phyloP scores from a whole-genome alignment of 768 basidiomycete genomes.

The Trametes coccinea region DNA sequence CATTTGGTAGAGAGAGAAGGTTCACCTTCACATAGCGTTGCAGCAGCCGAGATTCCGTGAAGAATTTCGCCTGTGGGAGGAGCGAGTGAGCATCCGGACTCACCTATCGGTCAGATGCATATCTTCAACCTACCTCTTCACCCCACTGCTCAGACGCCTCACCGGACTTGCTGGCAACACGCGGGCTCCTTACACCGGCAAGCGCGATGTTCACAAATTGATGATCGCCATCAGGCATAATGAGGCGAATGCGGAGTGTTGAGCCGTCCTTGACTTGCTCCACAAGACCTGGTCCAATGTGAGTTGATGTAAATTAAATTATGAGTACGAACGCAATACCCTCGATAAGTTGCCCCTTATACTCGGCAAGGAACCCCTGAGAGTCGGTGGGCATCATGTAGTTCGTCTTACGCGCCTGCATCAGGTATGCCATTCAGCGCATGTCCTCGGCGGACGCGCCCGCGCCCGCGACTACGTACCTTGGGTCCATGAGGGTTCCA shows the following conservation, averaged over 20 bases:
- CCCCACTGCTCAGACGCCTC: conserved; percentile 82
- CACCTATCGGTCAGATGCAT: background rate
- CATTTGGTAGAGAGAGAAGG: conserved; percentile 77
- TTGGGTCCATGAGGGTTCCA: conserved; percentile 85
- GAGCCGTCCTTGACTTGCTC: conserved; percentile 94
- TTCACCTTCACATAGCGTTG: conserved; percentile 77
- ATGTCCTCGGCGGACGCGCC: background rate
- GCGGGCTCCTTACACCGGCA: conserved; percentile 79
- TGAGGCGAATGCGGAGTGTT: conserved; percentile 82
- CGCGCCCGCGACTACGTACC: conserved; percentile 37
- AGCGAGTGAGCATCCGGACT: conserved; percentile 2
- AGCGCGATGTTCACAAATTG: conserved; percentile 86
- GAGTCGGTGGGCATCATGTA: conserved; percentile 91
- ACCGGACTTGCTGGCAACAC: conserved; percentile 67
- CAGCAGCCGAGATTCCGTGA: conserved; percentile 85
- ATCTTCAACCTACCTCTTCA: conserved; percentile 69
- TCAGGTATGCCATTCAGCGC: conserved; percentile 2
- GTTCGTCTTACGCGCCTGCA: conserved; percentile 69
- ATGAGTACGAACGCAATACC: conserved; percentile 45
- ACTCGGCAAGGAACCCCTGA: conserved; percentile 83
- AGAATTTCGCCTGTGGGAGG: conserved; percentile 75
- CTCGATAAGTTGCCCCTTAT: conserved; percentile 90
- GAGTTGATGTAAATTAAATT: conserved; percentile 1
- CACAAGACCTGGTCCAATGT: conserved; percentile 65
- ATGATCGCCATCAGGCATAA: conserved; percentile 87